Evolutionary conservation across 768 basidiomycete genomes (phyloP), one percentile per base, ranked within the genome.

Genomic region (Hemileccinum rubropunctum): DNA sequence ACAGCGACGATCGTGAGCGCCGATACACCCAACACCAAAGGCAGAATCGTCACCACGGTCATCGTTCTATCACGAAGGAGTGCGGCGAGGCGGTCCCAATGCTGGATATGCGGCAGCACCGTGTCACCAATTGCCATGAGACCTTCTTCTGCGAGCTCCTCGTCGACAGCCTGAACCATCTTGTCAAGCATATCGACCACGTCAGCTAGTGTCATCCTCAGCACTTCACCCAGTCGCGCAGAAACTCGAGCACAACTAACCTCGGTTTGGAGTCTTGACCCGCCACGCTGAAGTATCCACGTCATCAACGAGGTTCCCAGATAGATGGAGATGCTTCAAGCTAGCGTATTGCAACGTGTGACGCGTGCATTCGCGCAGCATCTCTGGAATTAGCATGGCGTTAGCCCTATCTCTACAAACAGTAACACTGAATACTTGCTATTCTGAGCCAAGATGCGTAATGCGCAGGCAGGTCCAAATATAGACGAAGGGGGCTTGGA

Each of bases 391-490:
- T 7, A 30, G 8, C 13, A 34, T 3, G 3, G 10, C 1, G 13
- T 59, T 33, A 57, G 40, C 23, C 39, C 5, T 6, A 10, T 4
- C 9, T 7, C 13, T n/a, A 7, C 13, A 20, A 3, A n/a, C n/a
- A n/a, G n/a, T 1, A 15, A 21, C 6, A 15, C 10, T 23, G 17
- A 8, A 50, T 5, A 51, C 52, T 48, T 42, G 7, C 61, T 20
- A n/a, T 52, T 42, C 28, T 51, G 53, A 8, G 58, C 56, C 23
- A 63, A 43, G 6, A 48, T 55, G 7, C 58, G 52, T 26, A 63
- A 26, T 6, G 59, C 61, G 18, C 56, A 60, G 10, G 62, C 52
- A 4, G 61, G 56, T 30, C 61, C 61, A 41, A 63, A 5, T 47
- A 63, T 53, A 48, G 28, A 46, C 12, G 58, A 57, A 42, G 54